Base-by-base conservation (phyloP, 78 protist species). In the Dictyostelium purpureum region DNA sequence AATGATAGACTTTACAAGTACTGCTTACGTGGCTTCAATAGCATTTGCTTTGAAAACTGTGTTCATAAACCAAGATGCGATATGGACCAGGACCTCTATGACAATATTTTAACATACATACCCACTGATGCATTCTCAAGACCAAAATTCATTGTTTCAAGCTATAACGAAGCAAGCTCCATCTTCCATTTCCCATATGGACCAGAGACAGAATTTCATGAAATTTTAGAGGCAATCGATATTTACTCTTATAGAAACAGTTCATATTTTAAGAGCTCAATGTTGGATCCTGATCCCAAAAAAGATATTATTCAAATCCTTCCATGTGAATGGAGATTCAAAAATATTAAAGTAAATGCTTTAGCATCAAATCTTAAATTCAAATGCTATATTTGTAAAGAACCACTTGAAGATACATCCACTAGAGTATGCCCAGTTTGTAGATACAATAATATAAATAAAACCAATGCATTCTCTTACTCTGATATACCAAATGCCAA, bases 321-420 rank as follows among this genome's bases (percentile, higher is more conserved):
- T 40, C 76, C 47, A 63, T 26, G 37, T 63, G 71, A 69, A 40
- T 69, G 76, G 76, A 69, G 52, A 40, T 69, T 69, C 21, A 40
- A 69, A 40, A 31, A 31, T n/a, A 69, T 69, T 38, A 69, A 42
- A 26, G 40, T 69, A 0, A 69, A 35, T n/a, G n/a, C 35, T 24
- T 11, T 69, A n/a, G 7, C 52, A 6, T 40, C 76, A 40, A 69
- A 69, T n/a, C 35, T 69, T 40, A 18, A 18, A 38, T 69, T 69
- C 47, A 69, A 40, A 69, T 69, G 76, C 33, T 69, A 69, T 69
- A 40, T 35, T 33, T 69, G 76, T 69, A 35, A 69, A 40, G 26
- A 21, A 9, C n/a, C 24, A 10, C 33, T 69, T 21, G 37, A 63
- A 0, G 71, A 63, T 63, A 33, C 71, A 4, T 33, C 24, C 31